These are phyloP conservation scores for Eucalyptus pumila DNA, from an alignment of 345 rosid species.

Conservation along the genomic window DNA sequence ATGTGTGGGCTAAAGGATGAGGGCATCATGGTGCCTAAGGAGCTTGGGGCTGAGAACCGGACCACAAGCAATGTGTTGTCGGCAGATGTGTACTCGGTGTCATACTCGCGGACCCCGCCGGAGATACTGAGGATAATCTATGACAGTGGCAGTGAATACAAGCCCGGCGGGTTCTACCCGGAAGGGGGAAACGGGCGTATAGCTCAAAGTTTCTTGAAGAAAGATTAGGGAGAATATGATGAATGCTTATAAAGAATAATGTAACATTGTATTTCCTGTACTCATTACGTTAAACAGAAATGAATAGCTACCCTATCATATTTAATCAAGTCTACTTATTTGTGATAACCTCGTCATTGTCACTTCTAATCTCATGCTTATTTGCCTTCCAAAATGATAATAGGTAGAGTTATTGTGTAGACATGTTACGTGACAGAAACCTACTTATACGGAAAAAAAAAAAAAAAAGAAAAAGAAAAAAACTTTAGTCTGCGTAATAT, in stretches of 20 bases:
- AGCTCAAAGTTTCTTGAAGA: slow-evolving; percentile 1
- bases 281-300: background rate
- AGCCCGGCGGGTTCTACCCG: slow-evolving; percentile 27
- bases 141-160: slow-evolving; percentile 5
- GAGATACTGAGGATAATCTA: slow-evolving; percentile 28
- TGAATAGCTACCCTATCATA: background rate
- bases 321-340: background rate
- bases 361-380: background rate
- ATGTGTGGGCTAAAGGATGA: slow-evolving; percentile 41
- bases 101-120: slow-evolving; percentile 15
- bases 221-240: background rate
- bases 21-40: slow-evolving; percentile 24
- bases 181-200: slow-evolving; percentile 29
- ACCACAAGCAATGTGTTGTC: slow-evolving; percentile 22
- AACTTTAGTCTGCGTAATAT: background rate
- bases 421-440: background rate
- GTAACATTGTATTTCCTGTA: background rate
- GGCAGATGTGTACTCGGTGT: slow-evolving; percentile 8
- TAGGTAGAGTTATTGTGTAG: background rate
- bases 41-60: slow-evolving; percentile 22
- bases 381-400: background rate
- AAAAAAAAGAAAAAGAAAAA: no score
- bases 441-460: background rate
- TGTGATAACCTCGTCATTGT: background rate
- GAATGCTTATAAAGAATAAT: background rate